Conservation (phyloP, 805 yeast species). For the Martiniozyma abietophila region DNA sequence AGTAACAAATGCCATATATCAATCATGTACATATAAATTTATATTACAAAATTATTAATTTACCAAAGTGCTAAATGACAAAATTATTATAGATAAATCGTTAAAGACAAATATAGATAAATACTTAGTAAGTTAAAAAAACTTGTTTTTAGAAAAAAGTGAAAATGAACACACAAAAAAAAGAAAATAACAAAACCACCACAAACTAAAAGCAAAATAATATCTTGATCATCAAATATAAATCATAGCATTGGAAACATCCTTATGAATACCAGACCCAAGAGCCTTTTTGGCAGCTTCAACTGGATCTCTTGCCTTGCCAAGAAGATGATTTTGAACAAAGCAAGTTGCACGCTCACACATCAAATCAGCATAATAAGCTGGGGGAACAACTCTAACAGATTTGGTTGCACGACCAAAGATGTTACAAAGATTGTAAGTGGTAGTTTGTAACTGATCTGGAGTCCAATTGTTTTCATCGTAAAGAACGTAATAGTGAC, state of each 20-base stretch:
- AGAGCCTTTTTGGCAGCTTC: slow-evolving; percentile 13
- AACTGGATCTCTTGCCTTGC: slow-evolving; percentile 10
- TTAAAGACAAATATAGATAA: background rate
- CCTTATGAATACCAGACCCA: slow-evolving; percentile 16
- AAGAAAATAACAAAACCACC: background rate
- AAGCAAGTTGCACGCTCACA: slow-evolving; percentile 25
- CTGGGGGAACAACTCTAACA: slow-evolving; percentile 27
- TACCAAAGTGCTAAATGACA: too few species aligned
- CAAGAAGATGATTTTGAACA: slow-evolving; percentile 9
- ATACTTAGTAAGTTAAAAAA: background rate
- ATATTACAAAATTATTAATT: too few species aligned
- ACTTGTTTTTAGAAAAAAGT: background rate
- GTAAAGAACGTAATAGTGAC: slow-evolving; percentile 25
- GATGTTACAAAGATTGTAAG: slow-evolving; percentile 23
- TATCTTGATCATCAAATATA: too few species aligned
- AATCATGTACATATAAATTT: too few species aligned
- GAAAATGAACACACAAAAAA: slow-evolving; percentile 1
- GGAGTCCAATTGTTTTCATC: slow-evolving; percentile 23
- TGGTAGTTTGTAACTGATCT: slow-evolving; percentile 21
- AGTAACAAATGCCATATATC: too few species aligned
- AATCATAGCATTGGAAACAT: slow-evolving; percentile 15
- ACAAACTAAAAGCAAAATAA: background rate
- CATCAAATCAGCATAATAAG: slow-evolving; percentile 23
- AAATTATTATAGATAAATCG: too few species aligned
- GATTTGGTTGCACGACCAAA: slow-evolving; percentile 26